phyloP scores from a whole-genome alignment of 2,329 filamentous ascomycete species.

The Calonectria honghensis region DNA sequence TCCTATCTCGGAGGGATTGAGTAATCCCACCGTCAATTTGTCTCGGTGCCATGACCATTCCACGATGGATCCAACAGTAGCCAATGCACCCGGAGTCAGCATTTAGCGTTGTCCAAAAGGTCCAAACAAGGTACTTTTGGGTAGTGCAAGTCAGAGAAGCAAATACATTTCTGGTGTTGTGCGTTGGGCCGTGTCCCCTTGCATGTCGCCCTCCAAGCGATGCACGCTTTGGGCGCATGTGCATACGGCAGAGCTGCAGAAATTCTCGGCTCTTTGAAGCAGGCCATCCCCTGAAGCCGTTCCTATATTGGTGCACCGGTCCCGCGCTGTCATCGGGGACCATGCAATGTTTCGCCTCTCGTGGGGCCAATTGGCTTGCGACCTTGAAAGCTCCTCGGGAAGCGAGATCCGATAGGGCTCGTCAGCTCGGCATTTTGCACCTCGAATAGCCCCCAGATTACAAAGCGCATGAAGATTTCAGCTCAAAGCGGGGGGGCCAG shows the following conservation, averaged over 20 bases:
- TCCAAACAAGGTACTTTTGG: not conserved
- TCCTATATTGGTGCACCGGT: not conserved
- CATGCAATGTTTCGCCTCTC: not conserved
- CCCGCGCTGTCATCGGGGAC: constrained; percentile 5
- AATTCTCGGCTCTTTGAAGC: not conserved
- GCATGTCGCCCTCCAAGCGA: not conserved
- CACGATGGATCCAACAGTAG: not conserved
- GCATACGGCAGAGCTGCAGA: not conserved
- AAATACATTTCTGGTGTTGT: constrained; percentile 8
- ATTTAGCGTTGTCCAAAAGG: constrained; percentile 16
- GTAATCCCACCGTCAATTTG: not conserved
- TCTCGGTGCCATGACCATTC: not conserved
- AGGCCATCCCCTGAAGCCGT: not conserved
- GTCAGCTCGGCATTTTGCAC: not conserved
- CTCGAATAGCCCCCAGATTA: not conserved
- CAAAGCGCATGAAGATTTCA: constrained; percentile 1
- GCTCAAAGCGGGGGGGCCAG: not conserved
- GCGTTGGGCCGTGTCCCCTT: not conserved
- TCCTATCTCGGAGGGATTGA: not conserved
- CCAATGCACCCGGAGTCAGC: not conserved
- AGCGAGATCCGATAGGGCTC: constrained; percentile 6
- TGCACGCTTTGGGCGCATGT: not conserved
- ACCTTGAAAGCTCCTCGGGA: not conserved
- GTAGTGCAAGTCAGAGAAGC: not conserved
- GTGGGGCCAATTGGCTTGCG: not conserved